Evolutionary conservation across 768 basidiomycete genomes (phyloP), one percentile per base, ranked within the genome.

Genomic region (Dentipellis sp.): DNA sequence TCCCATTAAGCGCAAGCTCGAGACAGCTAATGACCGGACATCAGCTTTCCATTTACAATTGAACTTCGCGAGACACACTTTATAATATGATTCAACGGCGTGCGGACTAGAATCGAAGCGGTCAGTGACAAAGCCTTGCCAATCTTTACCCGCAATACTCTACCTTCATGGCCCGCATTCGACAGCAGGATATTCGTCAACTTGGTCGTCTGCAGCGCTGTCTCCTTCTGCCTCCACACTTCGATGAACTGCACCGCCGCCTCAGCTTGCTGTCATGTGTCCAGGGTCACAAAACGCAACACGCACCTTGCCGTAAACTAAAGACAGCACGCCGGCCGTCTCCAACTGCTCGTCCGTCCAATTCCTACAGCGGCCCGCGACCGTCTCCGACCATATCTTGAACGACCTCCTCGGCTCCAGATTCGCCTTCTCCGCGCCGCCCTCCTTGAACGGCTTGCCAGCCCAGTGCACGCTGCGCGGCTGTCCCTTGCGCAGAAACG

Each of bases 291-390:
- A 45, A 45, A 16, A 16, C 16, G 1, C 7, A n/a, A 45, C 16
- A n/a, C n/a, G 14, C 50, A 80, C 82, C 75, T 86, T 86, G 40
- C 86, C 84, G 63, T 91, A 91, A 6, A 91, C 86, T 21, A 91
- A 69, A 6, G 87, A 83, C 14, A 91, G 70, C 10, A 91, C 87
- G 38, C 84, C 83, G 1, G 87, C 88, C 1, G 88, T 91, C 66
- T 91, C 88, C 39, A 91, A 65, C 64, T 91, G 86, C 65, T 91
- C 88, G 55, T 91, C 88, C 8, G 86, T 83, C 89, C 89, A 93
- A 9, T 74, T 73, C 36, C 86, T 73, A 60, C 78, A 83, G 55
- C 82, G 73, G 4, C 88, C 88, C 7, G 79, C 76, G 12, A 91
- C 80, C 1, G 74, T 80, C 68, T 91, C 86, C 0, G 82, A 81